These are phyloP conservation scores for Pezicula neosporulosa DNA, from an alignment of 2,329 filamentous ascomycete genomes.

Conservation along the genomic window DNA sequence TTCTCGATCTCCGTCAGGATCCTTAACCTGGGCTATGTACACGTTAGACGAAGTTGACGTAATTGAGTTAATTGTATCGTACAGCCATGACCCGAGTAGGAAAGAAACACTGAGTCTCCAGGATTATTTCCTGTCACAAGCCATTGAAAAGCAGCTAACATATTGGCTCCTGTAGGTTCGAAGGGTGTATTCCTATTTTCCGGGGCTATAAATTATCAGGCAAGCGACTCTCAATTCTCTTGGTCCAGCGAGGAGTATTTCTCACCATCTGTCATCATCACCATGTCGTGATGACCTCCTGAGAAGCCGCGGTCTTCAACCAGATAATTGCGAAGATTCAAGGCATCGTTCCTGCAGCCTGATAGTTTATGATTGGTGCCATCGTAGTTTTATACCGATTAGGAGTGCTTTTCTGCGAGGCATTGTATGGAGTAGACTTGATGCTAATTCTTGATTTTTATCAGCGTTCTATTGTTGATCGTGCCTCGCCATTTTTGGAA, in stretches of 20 bases:
- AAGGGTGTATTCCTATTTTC: conserved; percentile 31
- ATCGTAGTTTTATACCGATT: background rate
- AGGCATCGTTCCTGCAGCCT: conserved; percentile 26
- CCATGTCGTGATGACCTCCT: conserved; percentile 27
- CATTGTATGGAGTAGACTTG: background rate
- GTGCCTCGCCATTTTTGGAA: too few relatives aligned
- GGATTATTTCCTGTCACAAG: conserved; percentile 45
- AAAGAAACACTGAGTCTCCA: conserved; percentile 50
- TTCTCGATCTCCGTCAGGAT: conserved; percentile 35
- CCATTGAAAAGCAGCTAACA: conserved; percentile 52
- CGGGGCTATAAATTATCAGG: conserved; percentile 10
- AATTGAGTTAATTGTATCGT: background rate
- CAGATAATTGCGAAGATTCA: conserved; percentile 32
- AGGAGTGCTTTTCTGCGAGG: background rate
- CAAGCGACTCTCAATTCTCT: background rate
- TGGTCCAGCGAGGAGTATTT: background rate
- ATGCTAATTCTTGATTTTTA: too few relatives aligned
- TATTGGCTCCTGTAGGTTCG: conserved; percentile 32
- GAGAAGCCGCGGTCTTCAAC: conserved; percentile 32
- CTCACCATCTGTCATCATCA: conserved; percentile 28
- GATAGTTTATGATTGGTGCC: conserved; percentile 1
- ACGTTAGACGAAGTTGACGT: background rate
- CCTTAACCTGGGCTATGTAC: conserved; percentile 36
- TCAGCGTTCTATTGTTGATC: too few relatives aligned
- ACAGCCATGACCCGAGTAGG: conserved; percentile 57